These are phyloP conservation scores for Hypoxylon cercidicola DNA, from an alignment of 495 filamentous ascomycete species.

Conservation along the genomic window DNA sequence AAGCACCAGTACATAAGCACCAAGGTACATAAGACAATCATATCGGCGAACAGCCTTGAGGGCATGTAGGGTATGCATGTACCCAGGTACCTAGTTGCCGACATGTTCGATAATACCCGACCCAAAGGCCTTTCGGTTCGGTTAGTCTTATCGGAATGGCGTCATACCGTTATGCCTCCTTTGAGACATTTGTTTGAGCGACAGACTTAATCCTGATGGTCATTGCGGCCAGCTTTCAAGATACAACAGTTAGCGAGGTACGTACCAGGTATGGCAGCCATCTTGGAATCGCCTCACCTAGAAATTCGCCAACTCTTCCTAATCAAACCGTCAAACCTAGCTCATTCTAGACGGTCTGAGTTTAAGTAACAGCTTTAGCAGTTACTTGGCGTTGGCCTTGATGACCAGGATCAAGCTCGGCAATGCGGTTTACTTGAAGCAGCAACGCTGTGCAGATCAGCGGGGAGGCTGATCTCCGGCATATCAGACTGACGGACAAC, in stretches of 20 bases:
- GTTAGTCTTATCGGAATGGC: constrained; percentile 18
- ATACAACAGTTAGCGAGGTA: no score
- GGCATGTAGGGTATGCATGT: no score
- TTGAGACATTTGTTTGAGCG: constrained; percentile 26
- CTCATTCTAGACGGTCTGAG: neutral
- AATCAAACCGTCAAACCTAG: neutral
- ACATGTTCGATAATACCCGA: neutral
- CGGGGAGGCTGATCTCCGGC: constrained; percentile 35
- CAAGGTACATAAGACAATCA: no score
- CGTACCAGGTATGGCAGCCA: neutral
- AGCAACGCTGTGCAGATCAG: constrained; percentile 33
- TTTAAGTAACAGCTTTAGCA: neutral
- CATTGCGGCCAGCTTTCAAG: constrained; percentile 1
- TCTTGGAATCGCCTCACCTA: neutral
- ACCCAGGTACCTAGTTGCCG: neutral
- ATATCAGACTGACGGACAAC: constrained; percentile 3
- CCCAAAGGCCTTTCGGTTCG: constrained; percentile 11
- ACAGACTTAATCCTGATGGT: constrained; percentile 20
- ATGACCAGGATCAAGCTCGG: constrained; percentile 16
- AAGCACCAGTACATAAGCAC: no score
- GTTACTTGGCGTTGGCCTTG: constrained; percentile 1
- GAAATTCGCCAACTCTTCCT: neutral
- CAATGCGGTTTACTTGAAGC: constrained; percentile 23
- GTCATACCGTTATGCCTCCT: constrained; percentile 22
- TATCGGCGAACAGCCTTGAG: no score